Conservation (phyloP, 345 rosid genomes). For the Citrus cavaleriei region DNA sequence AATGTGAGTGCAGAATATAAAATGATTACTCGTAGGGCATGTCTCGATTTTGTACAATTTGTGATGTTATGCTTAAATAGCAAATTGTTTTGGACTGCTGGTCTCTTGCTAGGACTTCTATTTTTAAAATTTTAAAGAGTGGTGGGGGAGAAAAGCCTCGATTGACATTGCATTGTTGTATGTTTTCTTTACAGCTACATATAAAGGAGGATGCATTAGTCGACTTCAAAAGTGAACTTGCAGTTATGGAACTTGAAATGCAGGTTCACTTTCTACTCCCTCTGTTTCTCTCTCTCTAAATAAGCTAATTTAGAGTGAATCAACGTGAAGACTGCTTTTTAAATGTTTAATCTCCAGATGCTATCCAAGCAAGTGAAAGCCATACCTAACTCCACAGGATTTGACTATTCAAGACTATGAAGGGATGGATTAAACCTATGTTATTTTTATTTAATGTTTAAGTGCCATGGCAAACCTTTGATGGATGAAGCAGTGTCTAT, state of each 20-base stretch:
- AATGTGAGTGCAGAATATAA: not conserved
- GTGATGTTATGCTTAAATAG: not conserved
- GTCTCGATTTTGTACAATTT: not conserved
- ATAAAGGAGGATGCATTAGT: conserved; percentile 52
- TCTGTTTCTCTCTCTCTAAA: not conserved
- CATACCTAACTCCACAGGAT: not conserved
- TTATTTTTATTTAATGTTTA: not conserved
- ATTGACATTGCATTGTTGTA: not conserved
- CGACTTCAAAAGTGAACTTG: conserved; percentile 74
- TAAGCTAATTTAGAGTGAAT: not conserved
- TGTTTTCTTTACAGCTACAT: conserved; percentile 41
- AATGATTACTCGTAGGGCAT: not conserved
- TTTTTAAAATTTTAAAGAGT: no score
- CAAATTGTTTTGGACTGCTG: not conserved
- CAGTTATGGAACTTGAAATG: conserved; percentile 74
- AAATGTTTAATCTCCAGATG: not conserved
- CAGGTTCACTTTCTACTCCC: conserved; percentile 43
- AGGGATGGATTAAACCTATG: not conserved
- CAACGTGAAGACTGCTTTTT: not conserved
- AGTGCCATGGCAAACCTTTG: not conserved
- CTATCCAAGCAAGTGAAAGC: not conserved
- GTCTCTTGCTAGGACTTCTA: not conserved
- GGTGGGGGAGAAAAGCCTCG: not conserved
- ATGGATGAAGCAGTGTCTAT: not conserved
- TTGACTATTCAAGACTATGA: not conserved